phyloP scores from a whole-genome alignment of 1,284 basidiomycete genomes.

The Gymnopus androsaceus region DNA sequence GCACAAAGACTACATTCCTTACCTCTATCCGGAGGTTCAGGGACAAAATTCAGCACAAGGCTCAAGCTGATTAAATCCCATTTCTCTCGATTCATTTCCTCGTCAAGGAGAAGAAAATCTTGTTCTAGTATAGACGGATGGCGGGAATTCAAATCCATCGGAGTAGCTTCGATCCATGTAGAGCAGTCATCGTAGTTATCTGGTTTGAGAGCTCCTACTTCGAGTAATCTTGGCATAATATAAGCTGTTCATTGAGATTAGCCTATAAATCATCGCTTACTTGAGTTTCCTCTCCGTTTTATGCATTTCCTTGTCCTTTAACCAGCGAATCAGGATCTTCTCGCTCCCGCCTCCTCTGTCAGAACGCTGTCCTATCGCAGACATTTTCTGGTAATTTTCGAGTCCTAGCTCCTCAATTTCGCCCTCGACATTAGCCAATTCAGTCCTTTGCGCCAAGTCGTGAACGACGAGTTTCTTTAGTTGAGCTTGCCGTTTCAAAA shows the following conservation, averaged over 20 bases:
- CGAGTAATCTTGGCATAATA: constrained; percentile 61
- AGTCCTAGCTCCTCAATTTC: constrained; percentile 72
- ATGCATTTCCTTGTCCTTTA: constrained; percentile 55
- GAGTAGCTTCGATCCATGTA: constrained; percentile 70
- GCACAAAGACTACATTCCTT: background rate
- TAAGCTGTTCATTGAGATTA: background rate
- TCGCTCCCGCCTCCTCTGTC: constrained; percentile 87
- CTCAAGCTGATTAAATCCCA: constrained; percentile 85
- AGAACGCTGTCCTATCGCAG: constrained; percentile 72
- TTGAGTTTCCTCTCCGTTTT: constrained; percentile 37
- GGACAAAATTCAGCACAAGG: constrained; percentile 86
- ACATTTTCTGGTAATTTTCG: constrained; percentile 79
- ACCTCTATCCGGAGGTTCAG: constrained; percentile 78
- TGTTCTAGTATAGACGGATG: constrained; percentile 80
- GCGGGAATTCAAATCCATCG: constrained; percentile 81
- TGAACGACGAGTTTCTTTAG: constrained; percentile 28
- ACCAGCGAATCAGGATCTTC: constrained; percentile 74
- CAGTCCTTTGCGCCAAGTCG: background rate
- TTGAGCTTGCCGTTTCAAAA: constrained; percentile 61
- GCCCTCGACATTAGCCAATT: constrained; percentile 51
- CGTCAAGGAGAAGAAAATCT: constrained; percentile 73
- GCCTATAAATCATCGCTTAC: constrained; percentile 33
- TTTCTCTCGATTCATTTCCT: constrained; percentile 43
- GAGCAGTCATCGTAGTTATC: constrained; percentile 73
- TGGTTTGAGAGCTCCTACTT: constrained; percentile 83